These are phyloP conservation scores for Boletus sp. DNA, from an alignment of 1,284 basidiomycete genomes.

Conservation along the genomic window DNA sequence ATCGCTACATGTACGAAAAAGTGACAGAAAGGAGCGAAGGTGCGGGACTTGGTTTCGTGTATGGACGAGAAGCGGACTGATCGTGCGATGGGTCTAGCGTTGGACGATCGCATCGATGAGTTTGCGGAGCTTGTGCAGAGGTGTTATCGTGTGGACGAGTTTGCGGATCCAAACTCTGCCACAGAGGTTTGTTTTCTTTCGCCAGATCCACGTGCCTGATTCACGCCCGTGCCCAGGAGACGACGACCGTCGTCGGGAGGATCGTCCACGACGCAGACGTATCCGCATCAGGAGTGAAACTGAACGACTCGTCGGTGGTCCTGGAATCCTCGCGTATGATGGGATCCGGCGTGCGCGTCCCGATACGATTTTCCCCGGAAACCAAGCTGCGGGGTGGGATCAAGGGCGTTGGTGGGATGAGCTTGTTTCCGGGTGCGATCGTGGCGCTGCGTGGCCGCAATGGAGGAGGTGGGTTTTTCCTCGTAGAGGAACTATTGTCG, in stretches of 20 bases:
- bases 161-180: constrained; percentile 73
- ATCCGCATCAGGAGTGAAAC: constrained; percentile 51
- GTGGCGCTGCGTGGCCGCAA: constrained; percentile 88
- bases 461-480: constrained; percentile 84
- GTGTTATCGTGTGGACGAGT: constrained; percentile 63
- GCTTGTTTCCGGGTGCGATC: constrained; percentile 88
- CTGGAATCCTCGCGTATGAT: constrained; percentile 81
- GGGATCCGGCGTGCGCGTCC: constrained; percentile 68
- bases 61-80: constrained; percentile 1
- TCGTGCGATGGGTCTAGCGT: constrained; percentile 38
- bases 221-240: constrained; percentile 47
- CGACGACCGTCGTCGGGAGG: constrained; percentile 75
- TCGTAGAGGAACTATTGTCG: constrained; percentile 78
- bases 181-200: constrained; percentile 55
- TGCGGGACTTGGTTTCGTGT: too few species aligned
- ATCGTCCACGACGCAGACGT: constrained; percentile 71
- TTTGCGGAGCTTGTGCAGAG: constrained; percentile 68
- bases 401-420: constrained; percentile 62
- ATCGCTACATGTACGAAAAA: constrained; percentile 94
- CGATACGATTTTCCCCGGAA: constrained; percentile 64
- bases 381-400: constrained; percentile 66
- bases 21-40: constrained; percentile 77
- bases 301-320: constrained; percentile 68
- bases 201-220: neutral
- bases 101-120: constrained; percentile 85